Evolutionary conservation across 2,329 filamentous ascomycete species (phyloP), one percentile per base, ranked within the genome.

Genomic region (Knufia petricola): DNA sequence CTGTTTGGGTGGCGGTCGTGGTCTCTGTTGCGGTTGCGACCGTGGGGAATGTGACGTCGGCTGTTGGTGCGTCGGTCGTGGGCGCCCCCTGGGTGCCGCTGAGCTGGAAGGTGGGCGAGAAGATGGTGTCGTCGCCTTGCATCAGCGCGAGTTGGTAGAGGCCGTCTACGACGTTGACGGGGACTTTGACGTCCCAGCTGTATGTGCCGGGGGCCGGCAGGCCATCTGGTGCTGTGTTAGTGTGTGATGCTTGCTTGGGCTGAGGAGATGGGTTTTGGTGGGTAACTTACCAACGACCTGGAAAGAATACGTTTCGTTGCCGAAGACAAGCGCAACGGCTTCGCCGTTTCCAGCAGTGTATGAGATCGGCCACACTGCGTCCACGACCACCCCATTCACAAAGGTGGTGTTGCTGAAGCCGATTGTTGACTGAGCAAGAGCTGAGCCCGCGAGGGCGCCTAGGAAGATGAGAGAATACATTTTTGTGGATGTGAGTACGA

Each of bases 391-490:
- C 4, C 37, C 32, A 34, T 31, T 31, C 19, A 15, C 43, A 47
- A 52, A 57, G 12, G 52, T 52, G 42, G 52, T 54, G 43, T 46
- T 50, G 46, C 36, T 37, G 45, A 58, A 57, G 19, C 28, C 15
- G 24, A 50, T 28, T 19, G 52, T 44, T 17, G 50, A 50, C 28
- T 52, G 49, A 36, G 52, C 54, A 32, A 55, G 36, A 19, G 50
- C 54, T 34, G 37, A 38, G 30, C 37, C 44, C 42, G 53, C 52
- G 15, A 57, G 50, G 26, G 50, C 39, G 48, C 52, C 50, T 17
- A 53, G 19, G 50, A 52, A 41, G 34, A 52, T 10, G 12, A 51
- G 28, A 10, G 38, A 43, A 39, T 38, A 47, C 44, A 47, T 47
- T 24, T 19, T 39, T 23, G 8, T 40, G 24, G 9, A 15, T 46